These are phyloP conservation scores for Senna siamea DNA, from an alignment of 306 rosid genomes.

Conservation along the genomic window DNA sequence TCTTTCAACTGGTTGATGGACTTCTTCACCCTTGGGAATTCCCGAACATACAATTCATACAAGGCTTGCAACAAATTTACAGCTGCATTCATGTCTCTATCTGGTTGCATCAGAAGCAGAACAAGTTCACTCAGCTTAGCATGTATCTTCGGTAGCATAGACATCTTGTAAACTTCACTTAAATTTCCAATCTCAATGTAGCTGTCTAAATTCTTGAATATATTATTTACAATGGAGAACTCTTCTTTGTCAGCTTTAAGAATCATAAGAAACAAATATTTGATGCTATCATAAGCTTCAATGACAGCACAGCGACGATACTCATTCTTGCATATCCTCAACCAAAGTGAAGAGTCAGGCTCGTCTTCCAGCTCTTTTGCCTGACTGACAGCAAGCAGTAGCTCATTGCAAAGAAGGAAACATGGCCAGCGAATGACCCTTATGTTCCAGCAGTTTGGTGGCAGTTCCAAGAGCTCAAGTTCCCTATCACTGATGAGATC, in stretches of 20 bases:
- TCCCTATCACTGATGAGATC: conserved; percentile 85
- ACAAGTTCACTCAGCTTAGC: conserved; percentile 67
- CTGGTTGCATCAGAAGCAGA: conserved; percentile 54
- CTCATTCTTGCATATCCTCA: conserved; percentile 83
- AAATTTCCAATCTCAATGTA: conserved; percentile 50
- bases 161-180: conserved; percentile 48
- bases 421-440: conserved; percentile 95
- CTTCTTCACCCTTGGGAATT: conserved; percentile 66
- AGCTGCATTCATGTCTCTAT: conserved; percentile 55
- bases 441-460: conserved; percentile 84
- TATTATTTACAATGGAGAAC: conserved; percentile 50
- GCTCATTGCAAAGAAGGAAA: conserved; percentile 78
- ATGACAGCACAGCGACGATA: conserved; percentile 85
- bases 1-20: conserved; percentile 46
- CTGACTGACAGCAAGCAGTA: conserved; percentile 84
- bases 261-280: conserved; percentile 54
- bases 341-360: conserved; percentile 63
- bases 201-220: conserved; percentile 60
- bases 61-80: conserved; percentile 83
- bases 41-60: conserved; percentile 76
- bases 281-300: conserved; percentile 85
- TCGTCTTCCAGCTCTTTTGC: conserved; percentile 68
- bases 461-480: conserved; percentile 76
- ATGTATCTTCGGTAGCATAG: conserved; percentile 65
- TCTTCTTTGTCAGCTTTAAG: conserved; percentile 62